Percentiles rank a stretch among this genome's conserved stretches.
Conservation (phyloP, 257 asterid species). For the Solanum dulcamara region DNA sequence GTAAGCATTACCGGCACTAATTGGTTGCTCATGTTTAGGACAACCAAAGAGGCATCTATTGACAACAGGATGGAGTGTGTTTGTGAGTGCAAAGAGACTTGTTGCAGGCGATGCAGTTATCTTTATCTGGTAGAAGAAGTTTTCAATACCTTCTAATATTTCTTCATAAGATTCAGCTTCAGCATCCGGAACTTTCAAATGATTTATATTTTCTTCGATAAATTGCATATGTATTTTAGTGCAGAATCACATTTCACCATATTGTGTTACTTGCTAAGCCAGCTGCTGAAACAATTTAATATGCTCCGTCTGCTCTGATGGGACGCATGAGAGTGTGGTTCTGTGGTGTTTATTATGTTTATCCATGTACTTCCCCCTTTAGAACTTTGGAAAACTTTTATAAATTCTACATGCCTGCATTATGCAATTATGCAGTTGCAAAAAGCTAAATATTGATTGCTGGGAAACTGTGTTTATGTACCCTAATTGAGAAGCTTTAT, state of each 20-base stretch:
- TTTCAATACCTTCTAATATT: background rate
- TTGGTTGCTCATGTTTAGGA: constrained; percentile 36
- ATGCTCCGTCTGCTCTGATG: background rate
- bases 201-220: background rate
- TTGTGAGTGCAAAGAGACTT: constrained; percentile 90
- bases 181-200: background rate
- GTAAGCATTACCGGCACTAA: background rate
- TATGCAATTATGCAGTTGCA: background rate
- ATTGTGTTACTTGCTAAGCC: background rate
- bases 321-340: background rate
- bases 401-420: background rate
- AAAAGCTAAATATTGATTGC: background rate
- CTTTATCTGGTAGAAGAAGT: constrained; percentile 69
- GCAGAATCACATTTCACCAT: background rate
- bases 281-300: background rate
- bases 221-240: background rate
- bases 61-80: constrained; percentile 97
- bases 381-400: background rate
- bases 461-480: background rate
- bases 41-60: constrained; percentile 99
- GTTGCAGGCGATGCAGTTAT: constrained; percentile 94
- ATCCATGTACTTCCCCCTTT: background rate
- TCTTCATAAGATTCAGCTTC: background rate
- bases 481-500: background rate
- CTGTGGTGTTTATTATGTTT: background rate